These are phyloP conservation scores for Oehlia diaphana DNA, from an alignment of 192 early-diverging fungal genomes.

Conservation along the genomic window DNA sequence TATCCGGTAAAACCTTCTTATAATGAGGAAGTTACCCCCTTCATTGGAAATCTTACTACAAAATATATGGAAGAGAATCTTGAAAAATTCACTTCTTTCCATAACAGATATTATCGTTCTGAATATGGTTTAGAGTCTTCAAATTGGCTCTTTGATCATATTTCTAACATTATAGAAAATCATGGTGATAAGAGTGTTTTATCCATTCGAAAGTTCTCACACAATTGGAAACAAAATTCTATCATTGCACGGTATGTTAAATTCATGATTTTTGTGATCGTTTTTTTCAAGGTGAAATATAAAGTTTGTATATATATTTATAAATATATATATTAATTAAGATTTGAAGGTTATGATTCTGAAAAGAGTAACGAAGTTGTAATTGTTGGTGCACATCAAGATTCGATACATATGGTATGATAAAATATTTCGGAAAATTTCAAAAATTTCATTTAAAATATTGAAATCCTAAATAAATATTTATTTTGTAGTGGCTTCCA, in stretches of 20 bases:
- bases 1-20: conserved; percentile 59
- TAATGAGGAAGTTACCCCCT: conserved; percentile 57
- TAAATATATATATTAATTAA: not conserved
- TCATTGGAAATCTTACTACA: conserved; percentile 64
- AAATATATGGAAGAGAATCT: conserved; percentile 68
- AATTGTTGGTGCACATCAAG: conserved; percentile 89
- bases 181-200: conserved; percentile 46
- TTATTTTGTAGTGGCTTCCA: conserved; percentile 62
- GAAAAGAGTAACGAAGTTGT: conserved; percentile 60
- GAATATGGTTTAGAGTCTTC: conserved; percentile 64
- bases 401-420: conserved; percentile 70
- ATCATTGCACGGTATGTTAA: conserved; percentile 49
- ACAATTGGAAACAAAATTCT: conserved; percentile 82
- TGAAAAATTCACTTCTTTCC: conserved; percentile 77
- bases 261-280: too few relatives aligned
- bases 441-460: not conserved
- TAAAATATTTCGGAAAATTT: not conserved
- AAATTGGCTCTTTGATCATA: conserved; percentile 66
- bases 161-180: conserved; percentile 47
- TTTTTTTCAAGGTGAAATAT: too few relatives aligned
- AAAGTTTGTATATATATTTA: too few relatives aligned
- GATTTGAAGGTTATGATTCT: conserved; percentile 66
- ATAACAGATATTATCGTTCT: conserved; percentile 88
- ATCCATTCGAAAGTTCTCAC: conserved; percentile 73
- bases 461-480: too few relatives aligned